A percentile compares a stretch with the other conserved stretches of the same genome.
Conservation (phyloP, 805 yeast genomes). For the Geotrichum ghanense region DNA sequence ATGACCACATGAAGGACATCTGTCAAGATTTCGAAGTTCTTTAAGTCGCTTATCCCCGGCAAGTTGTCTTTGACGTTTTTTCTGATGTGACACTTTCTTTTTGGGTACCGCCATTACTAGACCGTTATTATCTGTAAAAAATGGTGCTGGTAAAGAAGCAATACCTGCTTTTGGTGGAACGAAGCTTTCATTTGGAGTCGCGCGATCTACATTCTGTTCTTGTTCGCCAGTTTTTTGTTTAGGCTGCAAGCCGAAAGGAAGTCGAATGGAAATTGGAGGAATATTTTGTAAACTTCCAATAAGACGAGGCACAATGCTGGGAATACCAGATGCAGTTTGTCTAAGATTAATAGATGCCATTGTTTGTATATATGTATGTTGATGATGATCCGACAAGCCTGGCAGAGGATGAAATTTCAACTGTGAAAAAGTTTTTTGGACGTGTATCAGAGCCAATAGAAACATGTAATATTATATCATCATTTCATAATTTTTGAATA, state of each 20-base stretch:
- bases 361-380: not conserved
- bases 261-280: constrained; percentile 6
- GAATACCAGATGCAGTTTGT: constrained; percentile 5
- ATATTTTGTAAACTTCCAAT: constrained; percentile 6
- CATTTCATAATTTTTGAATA: too few species aligned
- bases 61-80: constrained; percentile 71
- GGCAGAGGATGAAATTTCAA: too few species aligned
- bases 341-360: not conserved
- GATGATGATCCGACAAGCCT: not conserved
- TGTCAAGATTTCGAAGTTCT: constrained; percentile 61
- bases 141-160: not conserved
- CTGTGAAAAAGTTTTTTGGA: not conserved
- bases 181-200: not conserved
- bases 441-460: too few species aligned
- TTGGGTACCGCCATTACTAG: constrained; percentile 83
- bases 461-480: too few species aligned
- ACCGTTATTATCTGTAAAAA: constrained; percentile 42
- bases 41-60: constrained; percentile 75
- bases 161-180: constrained; percentile 2
- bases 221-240: too few species aligned
- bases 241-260: constrained; percentile 5
- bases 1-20: constrained; percentile 95
- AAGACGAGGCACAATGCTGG: constrained; percentile 10
- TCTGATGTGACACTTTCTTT: constrained; percentile 80
- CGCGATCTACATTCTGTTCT: not conserved